phyloP scores from a whole-genome alignment of 306 rosid species.

The Vigna trinervia region DNA sequence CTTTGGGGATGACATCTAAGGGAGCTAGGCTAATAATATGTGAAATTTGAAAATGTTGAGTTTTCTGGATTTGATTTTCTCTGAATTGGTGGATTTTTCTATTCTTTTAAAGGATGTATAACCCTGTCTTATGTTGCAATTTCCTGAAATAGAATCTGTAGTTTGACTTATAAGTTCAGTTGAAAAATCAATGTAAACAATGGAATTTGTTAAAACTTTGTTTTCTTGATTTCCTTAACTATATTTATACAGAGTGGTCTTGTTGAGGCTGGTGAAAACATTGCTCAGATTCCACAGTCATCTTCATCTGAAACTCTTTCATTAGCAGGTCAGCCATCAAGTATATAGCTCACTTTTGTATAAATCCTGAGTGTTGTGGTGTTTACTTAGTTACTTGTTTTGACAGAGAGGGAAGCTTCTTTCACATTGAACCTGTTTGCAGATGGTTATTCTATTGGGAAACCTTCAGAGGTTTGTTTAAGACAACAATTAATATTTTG shows the following conservation, averaged over 20 bases:
- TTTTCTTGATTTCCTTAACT: conserved; percentile 39
- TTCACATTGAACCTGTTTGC: conserved; percentile 78
- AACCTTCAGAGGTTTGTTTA: conserved; percentile 81
- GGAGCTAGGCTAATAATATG: neutral
- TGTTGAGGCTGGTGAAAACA: conserved; percentile 55
- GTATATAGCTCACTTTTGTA: conserved; percentile 27
- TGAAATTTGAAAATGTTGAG: neutral
- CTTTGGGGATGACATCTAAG: conserved; percentile 12
- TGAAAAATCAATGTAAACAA: conserved; percentile 20
- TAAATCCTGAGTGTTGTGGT: conserved; percentile 39
- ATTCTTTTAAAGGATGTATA: neutral
- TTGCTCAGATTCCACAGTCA: conserved; percentile 47
- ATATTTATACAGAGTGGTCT: conserved; percentile 55
- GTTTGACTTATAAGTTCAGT: conserved; percentile 12
- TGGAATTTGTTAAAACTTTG: conserved; percentile 7
- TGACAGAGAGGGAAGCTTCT: conserved; percentile 81
- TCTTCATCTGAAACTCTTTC: conserved; percentile 53
- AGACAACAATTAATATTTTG: conserved; percentile 29
- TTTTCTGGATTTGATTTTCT: neutral
- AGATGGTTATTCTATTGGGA: conserved; percentile 91
- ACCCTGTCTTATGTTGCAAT: conserved; percentile 12
- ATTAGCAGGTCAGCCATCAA: conserved; percentile 53
- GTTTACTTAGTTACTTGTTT: conserved; percentile 39
- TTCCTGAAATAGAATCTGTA: neutral
- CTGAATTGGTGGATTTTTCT: conserved; percentile 17